These are phyloP conservation scores for Pseudoturritis turrita DNA, from an alignment of 345 rosid genomes.

Conservation along the genomic window DNA sequence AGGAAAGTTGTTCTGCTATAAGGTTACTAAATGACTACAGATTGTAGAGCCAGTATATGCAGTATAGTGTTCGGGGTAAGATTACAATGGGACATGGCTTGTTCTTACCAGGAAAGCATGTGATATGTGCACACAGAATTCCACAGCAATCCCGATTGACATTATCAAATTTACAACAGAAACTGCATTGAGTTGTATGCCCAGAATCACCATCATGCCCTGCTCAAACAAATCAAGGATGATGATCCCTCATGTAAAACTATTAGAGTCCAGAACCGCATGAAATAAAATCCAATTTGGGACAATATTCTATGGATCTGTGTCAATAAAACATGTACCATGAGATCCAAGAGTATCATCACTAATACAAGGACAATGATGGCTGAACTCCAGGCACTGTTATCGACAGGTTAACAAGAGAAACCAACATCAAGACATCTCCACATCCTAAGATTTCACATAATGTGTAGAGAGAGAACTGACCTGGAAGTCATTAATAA, in stretches of 20 bases:
- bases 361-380: constrained; percentile 73
- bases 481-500: constrained; percentile 79
- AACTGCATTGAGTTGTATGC: constrained; percentile 91
- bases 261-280: constrained; percentile 1
- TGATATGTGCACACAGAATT: constrained; percentile 88
- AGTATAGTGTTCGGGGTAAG: constrained; percentile 9
- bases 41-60: not conserved
- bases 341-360: constrained; percentile 83
- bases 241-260: not conserved
- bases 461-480: constrained; percentile 27
- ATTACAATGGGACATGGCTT: constrained; percentile 15
- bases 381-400: constrained; percentile 83
- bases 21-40: not conserved
- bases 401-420: constrained; percentile 25
- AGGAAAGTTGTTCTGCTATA: not conserved
- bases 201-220: constrained; percentile 91
- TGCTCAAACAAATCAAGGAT: constrained; percentile 34
- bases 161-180: constrained; percentile 91
- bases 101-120: constrained; percentile 86
- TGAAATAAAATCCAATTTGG: constrained; percentile 3
- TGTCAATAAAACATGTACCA: constrained; percentile 48
- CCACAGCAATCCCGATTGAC: constrained; percentile 94
- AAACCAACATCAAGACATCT: constrained; percentile 14
- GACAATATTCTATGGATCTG: not conserved
- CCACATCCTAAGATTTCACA: not conserved